Base-by-base conservation (phyloP, 2,329 filamentous ascomycete genomes). In the Pezicula rhizophila region DNA sequence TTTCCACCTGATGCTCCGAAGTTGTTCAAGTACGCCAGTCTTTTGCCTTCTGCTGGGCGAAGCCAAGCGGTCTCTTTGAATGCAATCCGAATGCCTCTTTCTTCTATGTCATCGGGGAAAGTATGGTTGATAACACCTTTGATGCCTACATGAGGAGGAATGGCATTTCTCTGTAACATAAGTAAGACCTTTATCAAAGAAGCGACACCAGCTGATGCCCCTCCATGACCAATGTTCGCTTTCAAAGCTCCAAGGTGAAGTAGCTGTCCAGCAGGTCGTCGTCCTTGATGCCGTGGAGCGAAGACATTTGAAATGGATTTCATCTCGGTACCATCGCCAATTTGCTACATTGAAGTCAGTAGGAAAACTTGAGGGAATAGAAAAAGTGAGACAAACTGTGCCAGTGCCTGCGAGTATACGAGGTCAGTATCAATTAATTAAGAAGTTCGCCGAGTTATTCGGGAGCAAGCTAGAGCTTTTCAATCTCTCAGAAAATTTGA, bases 241-340 rank as follows among this genome's bases (percentile, higher is more conserved):
- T 87, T 87, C 5, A 80, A 73, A 0, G 82, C 73, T 5, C 84
- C 84, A 0, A 86, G 78, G 20, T 33, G 77, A 2, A 87, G 69
- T 0, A 79, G 76, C n/a, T 70, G 52, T 11, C 66, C 60, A 6
- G 25, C 14, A 12, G 31, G 39, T 39, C 80, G 69, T 38, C 70
- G 69, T 38, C 70, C 23, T 23, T 23, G 23, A 23, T 23, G 23
- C 23, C 23, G 23, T 23, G 23, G 23, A 23, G 23, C 23, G 6
- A 23, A 23, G 2, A 23, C 23, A 23, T 23, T 23, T 23, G 23
- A 23, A 7, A 23, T 23, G 23, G 23, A 23, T 23, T 23, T 23
- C 23, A 23, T 23, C 23, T 23, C 23, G 23, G 23, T 23, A 23
- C 23, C 23, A 23, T 23, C 23, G 23, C 23, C 23, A 7, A 23